Conservation (phyloP, 495 filamentous ascomycete species). For the Halenospora varia region DNA sequence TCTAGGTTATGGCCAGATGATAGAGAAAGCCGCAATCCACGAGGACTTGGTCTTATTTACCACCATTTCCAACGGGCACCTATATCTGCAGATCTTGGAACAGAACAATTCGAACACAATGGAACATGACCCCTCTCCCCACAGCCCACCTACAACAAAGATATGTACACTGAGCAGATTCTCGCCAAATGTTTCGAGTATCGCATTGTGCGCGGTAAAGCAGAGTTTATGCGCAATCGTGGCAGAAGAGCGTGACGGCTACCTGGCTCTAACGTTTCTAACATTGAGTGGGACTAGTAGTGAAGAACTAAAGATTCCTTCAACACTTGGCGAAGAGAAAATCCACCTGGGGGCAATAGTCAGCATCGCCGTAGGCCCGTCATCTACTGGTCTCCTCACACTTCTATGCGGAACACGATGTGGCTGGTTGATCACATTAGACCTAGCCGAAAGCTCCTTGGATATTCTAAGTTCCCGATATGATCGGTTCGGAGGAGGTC, state of each 20-base stretch:
- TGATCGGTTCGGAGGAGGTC: constrained; percentile 15
- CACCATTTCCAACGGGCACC: neutral
- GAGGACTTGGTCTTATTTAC: constrained; percentile 11
- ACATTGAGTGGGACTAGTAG: neutral
- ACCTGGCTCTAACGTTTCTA: constrained; percentile 7
- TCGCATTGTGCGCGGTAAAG: constrained; percentile 1
- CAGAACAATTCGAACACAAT: neutral
- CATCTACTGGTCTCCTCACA: neutral
- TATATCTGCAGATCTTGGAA: constrained; percentile 15
- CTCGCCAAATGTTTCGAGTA: constrained; percentile 2
- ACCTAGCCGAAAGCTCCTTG: constrained; percentile 10
- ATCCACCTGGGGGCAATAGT: constrained; percentile 14
- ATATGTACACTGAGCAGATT: constrained; percentile 10
- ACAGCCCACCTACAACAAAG: neutral
- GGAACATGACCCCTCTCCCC: neutral
- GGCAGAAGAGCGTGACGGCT: constrained; percentile 6
- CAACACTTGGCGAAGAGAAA: neutral
- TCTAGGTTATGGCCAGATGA: constrained; percentile 1
- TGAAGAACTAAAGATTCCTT: constrained; percentile 2
- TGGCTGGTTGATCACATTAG: constrained; percentile 15
- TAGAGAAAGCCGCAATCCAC: constrained; percentile 11
- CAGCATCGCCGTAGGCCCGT: constrained; percentile 13
- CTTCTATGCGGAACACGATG: constrained; percentile 19
- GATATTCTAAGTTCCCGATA: constrained; percentile 2
- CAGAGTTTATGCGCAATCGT: constrained; percentile 8